Percentiles rank a stretch among this genome's conserved stretches.
Evolutionary conservation across 208 protist genomes (phyloP).

Genomic region (Leishmania guyanensis): DNA sequence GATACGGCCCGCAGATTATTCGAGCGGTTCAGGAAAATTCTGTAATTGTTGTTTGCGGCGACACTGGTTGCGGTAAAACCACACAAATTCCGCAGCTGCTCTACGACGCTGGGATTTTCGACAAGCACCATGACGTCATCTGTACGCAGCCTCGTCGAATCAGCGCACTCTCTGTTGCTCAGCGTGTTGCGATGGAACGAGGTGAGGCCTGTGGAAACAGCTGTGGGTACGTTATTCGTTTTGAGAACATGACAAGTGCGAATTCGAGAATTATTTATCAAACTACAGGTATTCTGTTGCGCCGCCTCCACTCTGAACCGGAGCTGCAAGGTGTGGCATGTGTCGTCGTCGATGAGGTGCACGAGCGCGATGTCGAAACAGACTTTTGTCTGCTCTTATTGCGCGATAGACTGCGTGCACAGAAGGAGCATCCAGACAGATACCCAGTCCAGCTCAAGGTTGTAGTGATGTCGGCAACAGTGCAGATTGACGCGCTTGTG

Average conservation of each 20-base stretch:
- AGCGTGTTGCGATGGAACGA: slow-evolving; percentile 87
- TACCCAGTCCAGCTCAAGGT: slow-evolving; percentile 90
- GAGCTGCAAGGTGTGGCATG: slow-evolving; percentile 81
- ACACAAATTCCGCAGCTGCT: slow-evolving; percentile 94
- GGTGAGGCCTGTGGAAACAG: slow-evolving; percentile 82
- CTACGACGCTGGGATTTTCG: slow-evolving; percentile 69
- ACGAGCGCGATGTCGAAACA: slow-evolving; percentile 86
- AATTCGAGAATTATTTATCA: slow-evolving; percentile 97
- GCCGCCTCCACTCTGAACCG: slow-evolving; percentile 95
- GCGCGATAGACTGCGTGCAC: slow-evolving; percentile 58
- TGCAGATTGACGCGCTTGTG: slow-evolving; percentile 75
- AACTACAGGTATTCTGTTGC: slow-evolving; percentile 98
- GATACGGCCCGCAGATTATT: slow-evolving; percentile 56
- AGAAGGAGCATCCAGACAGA: slow-evolving; percentile 43
- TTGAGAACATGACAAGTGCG: slow-evolving; percentile 76
- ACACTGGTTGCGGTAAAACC: slow-evolving; percentile 98
- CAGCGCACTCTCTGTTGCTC: slow-evolving; percentile 88
- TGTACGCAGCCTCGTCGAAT: slow-evolving; percentile 93
- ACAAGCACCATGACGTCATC: slow-evolving; percentile 58
- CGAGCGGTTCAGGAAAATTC: slow-evolving; percentile 54
- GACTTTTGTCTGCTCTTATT: slow-evolving; percentile 85
- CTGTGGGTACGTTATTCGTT: slow-evolving; percentile 91
- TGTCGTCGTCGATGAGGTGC: slow-evolving; percentile 89
- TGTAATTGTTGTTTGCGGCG: slow-evolving; percentile 92
- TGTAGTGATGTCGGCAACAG: slow-evolving; percentile 97